Evolutionary conservation across 2,329 filamentous ascomycete species (phyloP).

Genomic region (Talaromyces sp.): DNA sequence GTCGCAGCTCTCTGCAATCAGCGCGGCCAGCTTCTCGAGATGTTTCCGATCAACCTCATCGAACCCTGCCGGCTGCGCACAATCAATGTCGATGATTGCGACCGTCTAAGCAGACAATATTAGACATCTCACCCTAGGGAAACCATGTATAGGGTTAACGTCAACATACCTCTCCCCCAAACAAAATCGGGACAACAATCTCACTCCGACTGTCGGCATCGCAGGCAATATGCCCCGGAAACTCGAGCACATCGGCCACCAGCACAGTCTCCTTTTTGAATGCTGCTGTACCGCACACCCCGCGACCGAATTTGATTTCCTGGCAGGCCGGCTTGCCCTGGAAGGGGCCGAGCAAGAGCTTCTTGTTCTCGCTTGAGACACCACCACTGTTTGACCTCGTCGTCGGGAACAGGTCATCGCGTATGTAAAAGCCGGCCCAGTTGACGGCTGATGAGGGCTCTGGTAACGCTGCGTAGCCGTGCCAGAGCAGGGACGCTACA

Average conservation of each 20-base stretch:
- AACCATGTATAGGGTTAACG: too few relatives aligned
- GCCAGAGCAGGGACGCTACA: constrained; percentile 46
- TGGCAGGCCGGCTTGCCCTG: constrained; percentile 48
- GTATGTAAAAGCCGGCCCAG: constrained; percentile 47
- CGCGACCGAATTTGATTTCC: constrained; percentile 41
- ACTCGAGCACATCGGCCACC: constrained; percentile 41
- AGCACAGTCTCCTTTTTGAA: constrained; percentile 34
- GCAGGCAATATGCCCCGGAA: constrained; percentile 48
- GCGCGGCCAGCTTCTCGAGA: constrained; percentile 36
- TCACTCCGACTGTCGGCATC: constrained; percentile 46
- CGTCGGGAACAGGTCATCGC: constrained; percentile 38
- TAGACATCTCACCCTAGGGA: too few relatives aligned
- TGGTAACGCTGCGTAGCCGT: constrained; percentile 42
- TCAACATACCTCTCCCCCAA: constrained; percentile 19
- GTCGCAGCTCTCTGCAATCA: constrained; percentile 40
- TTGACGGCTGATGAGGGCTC: constrained; percentile 41
- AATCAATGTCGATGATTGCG: constrained; percentile 47
- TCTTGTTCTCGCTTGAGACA: constrained; percentile 18
- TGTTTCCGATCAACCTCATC: constrained; percentile 41
- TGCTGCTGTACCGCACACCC: constrained; percentile 45
- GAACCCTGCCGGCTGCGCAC: constrained; percentile 39
- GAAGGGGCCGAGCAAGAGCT: constrained; percentile 44
- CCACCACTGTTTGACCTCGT: constrained; percentile 13
- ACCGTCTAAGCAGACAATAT: constrained; percentile 30
- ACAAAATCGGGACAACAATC: constrained; percentile 45